Base-by-base conservation (phyloP, 2,329 filamentous ascomycete genomes). In the Fusarium buxicola region DNA sequence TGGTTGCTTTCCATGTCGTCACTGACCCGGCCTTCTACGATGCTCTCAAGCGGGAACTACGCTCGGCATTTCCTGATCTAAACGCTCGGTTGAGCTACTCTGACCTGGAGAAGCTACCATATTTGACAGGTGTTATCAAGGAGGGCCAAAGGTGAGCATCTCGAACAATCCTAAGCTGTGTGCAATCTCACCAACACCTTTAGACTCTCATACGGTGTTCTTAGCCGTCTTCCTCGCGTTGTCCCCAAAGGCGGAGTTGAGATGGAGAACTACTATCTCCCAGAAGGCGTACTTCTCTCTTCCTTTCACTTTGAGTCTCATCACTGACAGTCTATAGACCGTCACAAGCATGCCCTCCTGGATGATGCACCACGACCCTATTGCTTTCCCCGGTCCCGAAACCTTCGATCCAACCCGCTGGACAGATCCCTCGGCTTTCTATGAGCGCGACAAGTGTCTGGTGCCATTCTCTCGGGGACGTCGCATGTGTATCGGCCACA, bases 311-410 rank as follows among this genome's bases (percentile, higher is more conserved):
- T 21, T n/a, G 25, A n/a, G 2, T 4, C 12, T 10, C 11, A 11
- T 4, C n/a, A 11, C 41, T 57, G 41, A 47, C 1, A 21, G 5
- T 1, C 2, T 3, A 3, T 1, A 58, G 55, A 39, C 55, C 7
- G 32, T 54, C 4, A 45, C 52, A 25, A 58, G 55, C 43, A 58
- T 48, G 55, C 54, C 49, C 15, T 53, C 55, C n/a, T 58, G 43
- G 49, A 58, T 58, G 55, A 58, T 58, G 55, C 49, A 58, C n/a
- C 55, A 44, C 8, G 31, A 48, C 15, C 21, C 49, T 1, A 30
- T 31, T 6, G 49, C 43, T 8, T 58, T 58, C 18, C 55, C 50
- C 8, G n/a, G 39, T 28, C 50, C 55, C 3, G 50, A 55, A 24
- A 16, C 30, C 3, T 58, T 58, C 12, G 50, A 55, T 28, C 55